Percentiles rank a stretch among this genome's conserved stretches.
These are phyloP conservation scores for Musa itinerans DNA, from an alignment of 176 grass and related monocot species.

Conservation along the genomic window DNA sequence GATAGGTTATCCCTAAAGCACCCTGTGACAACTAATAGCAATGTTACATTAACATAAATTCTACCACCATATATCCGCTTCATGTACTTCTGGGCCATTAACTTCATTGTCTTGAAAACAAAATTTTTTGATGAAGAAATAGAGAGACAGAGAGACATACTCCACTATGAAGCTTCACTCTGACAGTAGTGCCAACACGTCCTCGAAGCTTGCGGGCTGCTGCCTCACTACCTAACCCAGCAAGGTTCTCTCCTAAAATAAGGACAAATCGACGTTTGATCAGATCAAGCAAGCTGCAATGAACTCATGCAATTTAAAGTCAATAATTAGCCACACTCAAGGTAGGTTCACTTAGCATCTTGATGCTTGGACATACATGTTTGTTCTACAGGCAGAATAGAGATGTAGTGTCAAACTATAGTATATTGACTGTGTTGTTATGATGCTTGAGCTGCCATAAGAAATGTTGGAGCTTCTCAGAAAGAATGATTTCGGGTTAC, in stretches of 20 bases:
- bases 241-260: constrained; percentile 47
- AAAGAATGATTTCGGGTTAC: not conserved
- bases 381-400: not conserved
- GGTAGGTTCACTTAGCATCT: not conserved
- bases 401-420: not conserved
- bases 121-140: not conserved
- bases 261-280: not conserved
- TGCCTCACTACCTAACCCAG: constrained; percentile 62
- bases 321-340: not conserved
- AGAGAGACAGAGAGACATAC: not conserved
- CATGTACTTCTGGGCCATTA: not conserved
- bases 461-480: not conserved
- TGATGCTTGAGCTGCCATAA: not conserved
- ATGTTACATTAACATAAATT: not conserved
- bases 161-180: constrained; percentile 76
- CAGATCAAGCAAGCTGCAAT: not conserved
- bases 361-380: not conserved
- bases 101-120: not conserved
- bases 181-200: constrained; percentile 63
- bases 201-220: constrained; percentile 76
- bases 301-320: not conserved
- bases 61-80: not conserved
- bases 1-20: too few species aligned
- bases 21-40: not conserved
- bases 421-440: not conserved